Evolutionary conservation across 306 rosid genomes (phyloP).

Genomic region (Corylus heterophylla): DNA sequence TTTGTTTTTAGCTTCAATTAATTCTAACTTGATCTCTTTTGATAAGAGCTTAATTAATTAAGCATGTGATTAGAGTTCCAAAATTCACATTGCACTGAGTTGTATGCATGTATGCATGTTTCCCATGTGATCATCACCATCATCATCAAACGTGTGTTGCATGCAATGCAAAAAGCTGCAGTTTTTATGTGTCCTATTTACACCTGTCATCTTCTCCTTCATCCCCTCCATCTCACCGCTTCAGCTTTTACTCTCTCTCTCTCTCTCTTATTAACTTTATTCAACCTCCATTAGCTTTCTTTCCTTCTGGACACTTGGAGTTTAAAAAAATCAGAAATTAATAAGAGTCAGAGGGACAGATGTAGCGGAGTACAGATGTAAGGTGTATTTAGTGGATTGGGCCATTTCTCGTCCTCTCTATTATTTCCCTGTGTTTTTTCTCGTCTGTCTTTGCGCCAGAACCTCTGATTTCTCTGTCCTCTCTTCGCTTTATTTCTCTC

Average conservation of each 20-base stretch:
- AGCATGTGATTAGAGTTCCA: background rate
- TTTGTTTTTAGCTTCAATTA: constrained; percentile 5
- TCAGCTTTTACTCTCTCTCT: constrained; percentile 10
- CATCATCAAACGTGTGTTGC: constrained; percentile 28
- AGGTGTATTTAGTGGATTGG: background rate
- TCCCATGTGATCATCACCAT: background rate
- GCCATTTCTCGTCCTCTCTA: constrained; percentile 7
- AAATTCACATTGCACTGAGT: background rate
- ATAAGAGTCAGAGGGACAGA: background rate
- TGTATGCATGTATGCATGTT: background rate
- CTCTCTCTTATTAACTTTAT: constrained; percentile 42
- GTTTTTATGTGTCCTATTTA: constrained; percentile 26
- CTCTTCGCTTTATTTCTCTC: background rate
- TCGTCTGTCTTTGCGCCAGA: constrained; percentile 28
- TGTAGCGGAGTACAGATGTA: background rate
- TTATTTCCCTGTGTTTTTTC: constrained; percentile 20
- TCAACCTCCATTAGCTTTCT: constrained; percentile 14
- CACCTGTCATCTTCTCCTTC: constrained; percentile 48
- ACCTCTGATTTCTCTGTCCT: constrained; percentile 8
- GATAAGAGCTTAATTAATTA: background rate
- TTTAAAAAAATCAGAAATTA: background rate
- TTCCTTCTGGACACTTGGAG: background rate
- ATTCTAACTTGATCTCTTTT: background rate
- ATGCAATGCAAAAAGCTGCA: constrained; percentile 41
- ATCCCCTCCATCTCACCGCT: constrained; percentile 41